Conservation (phyloP, 2,329 filamentous ascomycete genomes). For the Trichophyton rubrum region DNA sequence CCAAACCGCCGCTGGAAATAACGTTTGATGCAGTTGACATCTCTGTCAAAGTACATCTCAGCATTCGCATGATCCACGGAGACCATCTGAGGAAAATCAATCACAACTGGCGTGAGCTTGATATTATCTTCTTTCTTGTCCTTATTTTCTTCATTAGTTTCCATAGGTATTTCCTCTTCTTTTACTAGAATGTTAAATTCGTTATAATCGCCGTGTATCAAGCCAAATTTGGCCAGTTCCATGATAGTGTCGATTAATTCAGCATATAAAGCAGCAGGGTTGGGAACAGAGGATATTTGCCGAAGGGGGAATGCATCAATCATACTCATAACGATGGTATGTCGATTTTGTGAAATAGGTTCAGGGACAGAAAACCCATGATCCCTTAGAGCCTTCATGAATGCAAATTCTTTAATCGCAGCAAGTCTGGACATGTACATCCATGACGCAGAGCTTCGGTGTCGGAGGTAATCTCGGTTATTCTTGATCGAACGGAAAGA, state of each 20-base stretch:
- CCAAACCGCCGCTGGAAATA: slow-evolving; percentile 86
- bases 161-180: slow-evolving; percentile 42
- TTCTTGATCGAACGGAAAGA: slow-evolving; percentile 94
- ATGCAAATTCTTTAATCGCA: slow-evolving; percentile 85
- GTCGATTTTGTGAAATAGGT: slow-evolving; percentile 76
- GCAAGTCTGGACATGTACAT: slow-evolving; percentile 95
- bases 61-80: slow-evolving; percentile 90
- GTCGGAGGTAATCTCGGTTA: slow-evolving; percentile 88
- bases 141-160: slow-evolving; percentile 21
- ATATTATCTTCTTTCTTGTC: slow-evolving; percentile 28
- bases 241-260: slow-evolving; percentile 81
- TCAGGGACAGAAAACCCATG: slow-evolving; percentile 84
- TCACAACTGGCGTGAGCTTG: slow-evolving; percentile 65
- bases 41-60: slow-evolving; percentile 93
- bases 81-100: slow-evolving; percentile 97
- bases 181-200: slow-evolving; percentile 97
- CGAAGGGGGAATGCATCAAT: slow-evolving; percentile 86
- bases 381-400: slow-evolving; percentile 74
- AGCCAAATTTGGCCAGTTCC: slow-evolving; percentile 65
- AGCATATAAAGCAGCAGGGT: slow-evolving; percentile 77
- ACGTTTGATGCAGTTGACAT: slow-evolving; percentile 87
- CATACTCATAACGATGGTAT: slow-evolving; percentile 92
- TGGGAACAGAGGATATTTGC: slow-evolving; percentile 70
- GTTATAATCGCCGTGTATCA: slow-evolving; percentile 98
- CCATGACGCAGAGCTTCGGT: slow-evolving; percentile 72